Percentiles rank a stretch among this genome's conserved stretches.
phyloP scores from a whole-genome alignment of 2,329 filamentous ascomycete species.

The Pseudogymnoascus destructans region DNA sequence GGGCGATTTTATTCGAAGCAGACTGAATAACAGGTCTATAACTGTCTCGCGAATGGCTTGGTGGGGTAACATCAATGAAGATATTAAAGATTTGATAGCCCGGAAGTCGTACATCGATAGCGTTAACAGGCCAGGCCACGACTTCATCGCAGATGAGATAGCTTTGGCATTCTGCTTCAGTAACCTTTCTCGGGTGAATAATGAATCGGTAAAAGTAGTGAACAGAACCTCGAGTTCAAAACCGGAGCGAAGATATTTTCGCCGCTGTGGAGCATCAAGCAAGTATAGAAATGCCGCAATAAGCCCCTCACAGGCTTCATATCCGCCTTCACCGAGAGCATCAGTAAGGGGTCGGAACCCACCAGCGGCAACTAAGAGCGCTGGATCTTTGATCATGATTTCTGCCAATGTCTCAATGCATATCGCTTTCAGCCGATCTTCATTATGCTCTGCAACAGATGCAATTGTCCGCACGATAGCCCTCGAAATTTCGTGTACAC shows the following conservation, averaged over 20 bases:
- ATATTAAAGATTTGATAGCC: conserved; percentile 64
- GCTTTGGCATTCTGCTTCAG: conserved; percentile 82
- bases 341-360: conserved; percentile 83
- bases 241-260: conserved; percentile 73
- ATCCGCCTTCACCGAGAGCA: conserved; percentile 77
- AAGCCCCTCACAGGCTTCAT: conserved; percentile 83
- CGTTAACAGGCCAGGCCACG: conserved; percentile 84
- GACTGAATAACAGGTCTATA: conserved; percentile 69
- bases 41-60: conserved; percentile 56
- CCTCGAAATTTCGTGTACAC: conserved; percentile 73
- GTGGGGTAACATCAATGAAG: conserved; percentile 47
- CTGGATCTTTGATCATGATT: conserved; percentile 75
- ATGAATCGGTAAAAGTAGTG: conserved; percentile 80
- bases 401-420: conserved; percentile 88
- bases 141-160: conserved; percentile 81
- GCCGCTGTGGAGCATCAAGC: conserved; percentile 67
- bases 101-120: conserved; percentile 81
- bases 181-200: conserved; percentile 43
- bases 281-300: conserved; percentile 80
- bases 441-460: conserved; percentile 68
- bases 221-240: conserved; percentile 84
- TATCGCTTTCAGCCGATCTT: conserved; percentile 66
- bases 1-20: conserved; percentile 79
- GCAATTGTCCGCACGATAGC: conserved; percentile 81
- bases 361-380: conserved; percentile 66